Conservation (phyloP, 2,329 filamentous ascomycete species). For the Aspergillus proliferans region DNA sequence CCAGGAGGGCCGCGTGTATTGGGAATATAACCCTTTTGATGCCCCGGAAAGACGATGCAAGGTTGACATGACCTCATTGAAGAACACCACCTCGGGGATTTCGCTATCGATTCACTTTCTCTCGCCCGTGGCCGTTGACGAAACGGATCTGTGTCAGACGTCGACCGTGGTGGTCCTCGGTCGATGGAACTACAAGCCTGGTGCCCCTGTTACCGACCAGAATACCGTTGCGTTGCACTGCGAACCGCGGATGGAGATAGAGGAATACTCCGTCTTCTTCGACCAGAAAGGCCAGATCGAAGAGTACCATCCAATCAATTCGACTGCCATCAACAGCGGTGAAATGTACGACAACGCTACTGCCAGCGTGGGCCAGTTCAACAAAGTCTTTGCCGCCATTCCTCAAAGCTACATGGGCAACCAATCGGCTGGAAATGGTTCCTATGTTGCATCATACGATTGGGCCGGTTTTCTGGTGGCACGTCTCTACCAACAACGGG, state of each 20-base stretch:
- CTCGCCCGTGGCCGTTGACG: conserved; percentile 16
- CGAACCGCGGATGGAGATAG: conserved; percentile 19
- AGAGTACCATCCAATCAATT: conserved; percentile 8
- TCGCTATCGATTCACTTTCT: conserved; percentile 30
- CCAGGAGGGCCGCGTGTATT: conserved; percentile 12
- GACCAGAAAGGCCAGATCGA: conserved; percentile 25
- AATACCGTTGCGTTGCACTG: conserved; percentile 30
- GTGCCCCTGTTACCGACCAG: conserved; percentile 14
- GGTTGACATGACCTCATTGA: conserved; percentile 22
- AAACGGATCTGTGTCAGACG: conserved; percentile 24
- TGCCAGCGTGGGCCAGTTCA: conserved; percentile 28
- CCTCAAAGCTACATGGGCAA: conserved; percentile 27
- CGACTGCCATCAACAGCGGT: conserved; percentile 17
- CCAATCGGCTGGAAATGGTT: conserved; percentile 15
- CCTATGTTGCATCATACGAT: conserved; percentile 26
- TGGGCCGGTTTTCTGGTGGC: conserved; percentile 31
- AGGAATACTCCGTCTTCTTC: conserved; percentile 21
- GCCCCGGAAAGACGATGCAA: conserved; percentile 18
- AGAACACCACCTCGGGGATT: conserved; percentile 17
- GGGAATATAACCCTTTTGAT: conserved; percentile 21
- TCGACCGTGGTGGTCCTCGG: conserved; percentile 27
- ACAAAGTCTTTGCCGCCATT: conserved; percentile 30
- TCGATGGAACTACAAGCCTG: conserved; percentile 26
- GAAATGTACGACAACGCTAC: conserved; percentile 29
- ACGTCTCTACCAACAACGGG: conserved; percentile 24